phyloP scores from a whole-genome alignment of 2,329 filamentous ascomycete species.

The Chaetomiaceae sp. region DNA sequence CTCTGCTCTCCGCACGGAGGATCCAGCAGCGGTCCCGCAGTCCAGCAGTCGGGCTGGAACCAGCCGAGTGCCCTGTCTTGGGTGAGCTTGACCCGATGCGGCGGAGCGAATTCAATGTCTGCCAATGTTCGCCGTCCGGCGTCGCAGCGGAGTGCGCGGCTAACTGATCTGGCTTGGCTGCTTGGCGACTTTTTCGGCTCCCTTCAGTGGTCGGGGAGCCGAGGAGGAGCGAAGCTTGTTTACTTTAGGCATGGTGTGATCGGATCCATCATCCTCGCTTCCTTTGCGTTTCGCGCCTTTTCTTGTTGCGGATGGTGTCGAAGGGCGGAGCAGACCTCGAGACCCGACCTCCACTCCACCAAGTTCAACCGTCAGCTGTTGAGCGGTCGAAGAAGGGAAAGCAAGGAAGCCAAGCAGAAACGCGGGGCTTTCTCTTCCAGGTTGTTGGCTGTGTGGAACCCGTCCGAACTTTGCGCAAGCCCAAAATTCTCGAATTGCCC shows the following conservation, averaged over 20 bases:
- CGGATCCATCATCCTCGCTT: constrained; percentile 11
- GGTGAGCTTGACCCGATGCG: background rate
- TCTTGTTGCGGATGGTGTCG: background rate
- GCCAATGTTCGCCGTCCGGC: too few relatives aligned
- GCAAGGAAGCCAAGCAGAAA: background rate
- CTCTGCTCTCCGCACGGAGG: background rate
- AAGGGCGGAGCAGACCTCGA: too few relatives aligned
- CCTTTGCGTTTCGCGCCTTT: background rate
- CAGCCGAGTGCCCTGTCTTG: background rate
- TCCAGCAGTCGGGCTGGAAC: background rate
- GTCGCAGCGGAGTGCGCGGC: constrained; percentile 21
- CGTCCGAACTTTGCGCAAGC: too few relatives aligned
- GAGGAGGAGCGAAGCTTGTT: constrained; percentile 13
- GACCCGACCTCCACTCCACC: too few relatives aligned
- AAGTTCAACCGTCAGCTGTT: too few relatives aligned
- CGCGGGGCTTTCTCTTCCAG: background rate
- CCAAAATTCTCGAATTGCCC: too few relatives aligned
- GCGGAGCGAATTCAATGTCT: background rate
- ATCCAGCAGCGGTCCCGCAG: background rate
- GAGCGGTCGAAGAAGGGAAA: too few relatives aligned
- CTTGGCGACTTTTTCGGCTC: constrained; percentile 13
- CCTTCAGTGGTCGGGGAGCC: constrained; percentile 9
- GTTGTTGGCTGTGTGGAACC: too few relatives aligned
- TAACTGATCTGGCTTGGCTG: constrained; percentile 20
- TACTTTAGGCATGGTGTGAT: constrained; percentile 13